Conservation (phyloP, 192 early-diverging fungal genomes). For the Umbelopsis vinacea region DNA sequence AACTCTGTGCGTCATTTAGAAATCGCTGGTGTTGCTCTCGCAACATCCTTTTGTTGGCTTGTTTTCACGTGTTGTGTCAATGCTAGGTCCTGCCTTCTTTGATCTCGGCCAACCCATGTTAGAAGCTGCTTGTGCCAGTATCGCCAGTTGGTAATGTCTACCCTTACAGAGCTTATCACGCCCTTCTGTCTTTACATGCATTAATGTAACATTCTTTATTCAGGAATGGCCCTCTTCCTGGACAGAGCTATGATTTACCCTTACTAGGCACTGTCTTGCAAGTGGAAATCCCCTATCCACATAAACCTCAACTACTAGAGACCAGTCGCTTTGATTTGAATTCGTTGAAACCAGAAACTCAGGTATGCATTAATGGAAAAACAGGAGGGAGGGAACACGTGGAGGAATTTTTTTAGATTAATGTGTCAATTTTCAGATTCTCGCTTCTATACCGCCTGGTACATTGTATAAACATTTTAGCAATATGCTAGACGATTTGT, state of each 20-base stretch:
- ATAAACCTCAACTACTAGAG: slow-evolving; percentile 74
- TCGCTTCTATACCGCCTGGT: slow-evolving; percentile 68
- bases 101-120: slow-evolving; percentile 75
- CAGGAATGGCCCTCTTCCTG: slow-evolving; percentile 57
- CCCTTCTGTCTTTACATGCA: no score
- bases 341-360: slow-evolving; percentile 66
- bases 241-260: slow-evolving; percentile 72
- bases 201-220: background rate
- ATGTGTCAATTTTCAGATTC: slow-evolving; percentile 44
- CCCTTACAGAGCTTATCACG: background rate
- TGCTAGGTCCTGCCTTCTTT: slow-evolving; percentile 84
- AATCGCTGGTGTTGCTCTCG: slow-evolving; percentile 85
- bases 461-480: slow-evolving; percentile 80
- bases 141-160: slow-evolving; percentile 66
- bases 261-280: slow-evolving; percentile 71
- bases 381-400: background rate
- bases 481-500: slow-evolving; percentile 79
- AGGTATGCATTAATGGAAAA: slow-evolving; percentile 39
- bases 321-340: slow-evolving; percentile 72
- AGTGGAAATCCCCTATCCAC: slow-evolving; percentile 67
- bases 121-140: slow-evolving; percentile 80
- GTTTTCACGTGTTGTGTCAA: slow-evolving; percentile 73
- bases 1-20: slow-evolving; percentile 43
- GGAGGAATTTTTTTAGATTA: no score
- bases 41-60: slow-evolving; percentile 90